phyloP scores from a whole-genome alignment of 2,329 filamentous ascomycete species.

The Paramyrothecium roridum region DNA sequence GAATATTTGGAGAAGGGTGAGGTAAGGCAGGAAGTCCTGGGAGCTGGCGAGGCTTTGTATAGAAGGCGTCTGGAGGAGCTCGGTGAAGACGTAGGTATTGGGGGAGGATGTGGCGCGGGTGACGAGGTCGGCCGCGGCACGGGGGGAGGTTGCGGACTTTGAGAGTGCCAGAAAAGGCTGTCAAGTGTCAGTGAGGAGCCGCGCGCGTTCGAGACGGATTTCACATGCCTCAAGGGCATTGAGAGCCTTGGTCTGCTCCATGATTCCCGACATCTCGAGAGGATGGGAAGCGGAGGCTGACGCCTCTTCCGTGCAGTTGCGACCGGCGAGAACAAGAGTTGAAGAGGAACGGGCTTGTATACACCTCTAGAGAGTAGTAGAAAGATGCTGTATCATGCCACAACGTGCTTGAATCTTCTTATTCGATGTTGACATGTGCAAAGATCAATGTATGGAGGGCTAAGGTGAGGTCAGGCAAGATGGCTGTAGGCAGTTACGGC shows the following conservation, averaged over 20 bases:
- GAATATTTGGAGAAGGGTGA: constrained; percentile 81
- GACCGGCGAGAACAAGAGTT: too few relatives aligned
- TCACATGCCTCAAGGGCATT: constrained; percentile 57
- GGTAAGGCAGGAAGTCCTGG: constrained; percentile 59
- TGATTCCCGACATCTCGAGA: constrained; percentile 27
- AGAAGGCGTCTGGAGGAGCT: constrained; percentile 79
- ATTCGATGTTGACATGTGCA: too few relatives aligned
- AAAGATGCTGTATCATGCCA: too few relatives aligned
- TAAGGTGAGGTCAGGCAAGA: too few relatives aligned
- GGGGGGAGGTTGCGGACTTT: constrained; percentile 79
- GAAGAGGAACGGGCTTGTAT: too few relatives aligned
- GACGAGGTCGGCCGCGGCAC: constrained; percentile 82
- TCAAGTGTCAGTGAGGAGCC: constrained; percentile 30
- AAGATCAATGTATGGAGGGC: too few relatives aligned
- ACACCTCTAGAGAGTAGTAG: too few relatives aligned
- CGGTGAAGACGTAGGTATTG: constrained; percentile 89
- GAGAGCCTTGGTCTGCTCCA: constrained; percentile 72
- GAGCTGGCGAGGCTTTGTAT: constrained; percentile 67
- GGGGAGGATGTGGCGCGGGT: constrained; percentile 83
- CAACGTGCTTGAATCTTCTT: too few relatives aligned
- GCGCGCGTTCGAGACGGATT: accelerated
- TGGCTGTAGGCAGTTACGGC: neutral
- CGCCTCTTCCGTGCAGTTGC: too few relatives aligned
- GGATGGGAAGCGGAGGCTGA: neutral
- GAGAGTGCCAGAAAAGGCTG: constrained; percentile 89